Conservation (phyloP, 352 stramenopile genomes). For the Phytophthora boehmeriae region DNA sequence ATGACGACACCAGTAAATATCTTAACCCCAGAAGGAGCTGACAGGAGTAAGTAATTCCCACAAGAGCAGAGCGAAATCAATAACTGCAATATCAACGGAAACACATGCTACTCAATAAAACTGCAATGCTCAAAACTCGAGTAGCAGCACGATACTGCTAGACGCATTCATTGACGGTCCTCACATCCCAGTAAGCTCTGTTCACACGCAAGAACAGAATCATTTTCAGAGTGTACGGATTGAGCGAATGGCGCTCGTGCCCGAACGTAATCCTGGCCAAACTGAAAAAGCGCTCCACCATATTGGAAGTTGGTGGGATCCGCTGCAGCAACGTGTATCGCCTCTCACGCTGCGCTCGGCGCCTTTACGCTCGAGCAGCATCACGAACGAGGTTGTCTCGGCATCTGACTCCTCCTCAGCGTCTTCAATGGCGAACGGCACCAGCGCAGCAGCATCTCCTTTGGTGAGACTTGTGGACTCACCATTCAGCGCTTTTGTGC, state of each 20-base stretch:
- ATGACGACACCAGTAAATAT: background rate
- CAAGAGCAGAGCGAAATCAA: too few relatives aligned
- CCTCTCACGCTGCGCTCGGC: background rate
- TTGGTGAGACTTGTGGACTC: background rate
- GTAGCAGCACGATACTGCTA: too few relatives aligned
- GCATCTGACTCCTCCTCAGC: too few relatives aligned
- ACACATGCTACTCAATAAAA: background rate
- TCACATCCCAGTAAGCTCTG: too few relatives aligned
- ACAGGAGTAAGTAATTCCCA: too few relatives aligned
- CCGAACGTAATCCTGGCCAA: constrained; percentile 6
- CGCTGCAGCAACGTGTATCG: background rate
- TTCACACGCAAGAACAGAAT: constrained; percentile 9
- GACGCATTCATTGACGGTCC: too few relatives aligned
- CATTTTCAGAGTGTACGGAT: constrained; percentile 4
- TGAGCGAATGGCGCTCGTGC: constrained; percentile 1
- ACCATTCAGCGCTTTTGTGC: constrained; percentile 4
- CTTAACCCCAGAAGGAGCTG: too few relatives aligned
- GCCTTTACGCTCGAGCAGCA: background rate
- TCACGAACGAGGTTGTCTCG: background rate
- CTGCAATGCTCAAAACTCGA: background rate
- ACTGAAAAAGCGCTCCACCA: constrained; percentile 8
- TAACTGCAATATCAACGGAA: background rate
- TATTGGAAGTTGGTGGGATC: constrained; percentile 7
- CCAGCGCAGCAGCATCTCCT: background rate
- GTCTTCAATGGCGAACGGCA: background rate